Evolutionary conservation across 2,329 filamentous ascomycete genomes (phyloP), one percentile per base, ranked within the genome.

Genomic region (Bipolaris oryzae): DNA sequence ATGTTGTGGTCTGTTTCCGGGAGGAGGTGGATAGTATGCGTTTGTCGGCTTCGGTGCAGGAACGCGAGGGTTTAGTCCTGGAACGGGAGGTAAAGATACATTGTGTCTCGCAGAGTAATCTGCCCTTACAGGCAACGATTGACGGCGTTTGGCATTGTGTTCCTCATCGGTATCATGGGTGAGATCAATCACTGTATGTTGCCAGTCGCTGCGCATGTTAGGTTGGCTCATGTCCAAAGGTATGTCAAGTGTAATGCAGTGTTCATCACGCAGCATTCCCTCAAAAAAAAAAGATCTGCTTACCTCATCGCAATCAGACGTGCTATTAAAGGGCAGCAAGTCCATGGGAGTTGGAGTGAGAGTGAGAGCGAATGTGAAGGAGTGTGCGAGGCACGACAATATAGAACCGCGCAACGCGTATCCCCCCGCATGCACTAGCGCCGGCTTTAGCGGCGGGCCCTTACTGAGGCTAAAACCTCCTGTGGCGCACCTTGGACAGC

Each of bases 171-270:
- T 10, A 21, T 68, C 62, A 21, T 54, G 21, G 0, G 70, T 72
- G 3, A 71, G 63, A 52, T 71, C 68, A 33, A 73, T 53, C 38
- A 68, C 52, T 5, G 38, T 25, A 11, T 55, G 53, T 34, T 55
- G 25, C 57, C 56, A 46, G 55, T 61, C 52, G 54, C 68, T 72
- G 42, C 43, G 37, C 47, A 56, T 57, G 60, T 69, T 55, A 70
- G 60, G 16, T 38, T 18, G n/a, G 15, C 9, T n/a, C 25, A 3
- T 35, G 33, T 41, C 5, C 23, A 3, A 18, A 15, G 20, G 15
- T 28, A 21, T 15, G 39, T 9, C 42, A 20, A 45, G 16, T 33
- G 28, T 16, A 33, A 31, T 21, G 16, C n/a, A 31, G 18, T n/a
- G 31, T 18, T 21, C 13, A 16, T 31, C 9, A 18, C 28, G 15